These are phyloP conservation scores for Leishmania gerbilli DNA, from an alignment of 208 protist species.

Conservation along the genomic window DNA sequence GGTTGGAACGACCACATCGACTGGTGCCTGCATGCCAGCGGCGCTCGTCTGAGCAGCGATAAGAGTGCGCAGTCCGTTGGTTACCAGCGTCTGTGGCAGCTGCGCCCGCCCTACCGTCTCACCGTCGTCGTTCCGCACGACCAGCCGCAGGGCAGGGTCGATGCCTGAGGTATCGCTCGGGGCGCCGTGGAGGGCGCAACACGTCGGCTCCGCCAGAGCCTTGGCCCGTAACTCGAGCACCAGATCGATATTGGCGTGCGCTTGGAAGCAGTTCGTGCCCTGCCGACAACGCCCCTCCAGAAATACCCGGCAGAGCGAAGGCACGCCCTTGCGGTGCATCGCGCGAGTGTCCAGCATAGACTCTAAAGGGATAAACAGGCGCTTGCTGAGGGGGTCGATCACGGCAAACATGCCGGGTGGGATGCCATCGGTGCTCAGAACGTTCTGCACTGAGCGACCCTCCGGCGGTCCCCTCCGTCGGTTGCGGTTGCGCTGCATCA, in stretches of 20 bases:
- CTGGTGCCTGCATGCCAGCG: conserved; percentile 11
- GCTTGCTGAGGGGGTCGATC: conserved; percentile 81
- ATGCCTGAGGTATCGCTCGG: conserved; percentile 33
- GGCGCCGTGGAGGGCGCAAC: conserved; percentile 66
- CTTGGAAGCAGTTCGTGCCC: conserved; percentile 75
- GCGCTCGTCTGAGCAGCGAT: conserved; percentile 34
- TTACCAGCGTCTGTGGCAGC: conserved; percentile 41
- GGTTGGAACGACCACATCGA: conserved; percentile 53
- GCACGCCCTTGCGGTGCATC: conserved; percentile 75
- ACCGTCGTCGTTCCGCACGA: conserved; percentile 39
- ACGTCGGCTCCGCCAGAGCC: conserved; percentile 73
- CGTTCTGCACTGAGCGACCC: conserved; percentile 36
- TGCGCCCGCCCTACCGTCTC: conserved; percentile 29
- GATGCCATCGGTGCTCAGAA: conserved; percentile 57
- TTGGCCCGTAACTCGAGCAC: conserved; percentile 50
- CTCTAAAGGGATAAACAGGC: conserved; percentile 66
- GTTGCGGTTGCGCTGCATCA: conserved; percentile 39
- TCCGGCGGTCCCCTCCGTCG: conserved; percentile 18
- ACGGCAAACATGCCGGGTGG: conserved; percentile 71
- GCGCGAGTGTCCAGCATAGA: conserved; percentile 74
- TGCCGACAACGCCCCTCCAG: conserved; percentile 82
- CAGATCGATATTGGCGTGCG: conserved; percentile 61
- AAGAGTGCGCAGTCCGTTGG: conserved; percentile 57
- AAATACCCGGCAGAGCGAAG: conserved; percentile 79
- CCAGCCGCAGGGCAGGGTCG: conserved; percentile 15